Base-by-base conservation (phyloP, 2,329 filamentous ascomycete genomes). In the Cercospora sesami region DNA sequence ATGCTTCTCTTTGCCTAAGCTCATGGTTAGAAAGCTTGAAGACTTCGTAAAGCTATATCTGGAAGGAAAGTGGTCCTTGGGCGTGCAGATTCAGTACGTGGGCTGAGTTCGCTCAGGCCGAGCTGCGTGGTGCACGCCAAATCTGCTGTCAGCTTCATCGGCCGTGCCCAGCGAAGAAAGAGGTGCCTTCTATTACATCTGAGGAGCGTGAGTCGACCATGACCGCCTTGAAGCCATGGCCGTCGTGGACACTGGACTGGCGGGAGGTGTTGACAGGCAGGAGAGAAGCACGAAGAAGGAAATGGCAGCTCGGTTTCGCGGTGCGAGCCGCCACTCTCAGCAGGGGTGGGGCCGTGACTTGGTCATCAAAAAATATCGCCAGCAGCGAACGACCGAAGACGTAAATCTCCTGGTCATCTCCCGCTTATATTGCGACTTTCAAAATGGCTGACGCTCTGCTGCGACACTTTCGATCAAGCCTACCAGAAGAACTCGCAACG, bases 401-500 rank as follows among this genome's bases (percentile, higher is more conserved):
- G 55, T 9, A 0, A 36, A 36, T 6, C 4, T n/a, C 4, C n/a
- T 33, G n/a, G 28, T 10, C 2, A 18, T 33, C 2, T 2, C 9
- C n/a, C 8, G 6, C n/a, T 12, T 59, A 8, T 30, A 18, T 36
- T n/a, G 31, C 55, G n/a, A 10, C 5, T 18, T 31, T 9, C 65
- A 74, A 71, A 5, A 83, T 83, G 81, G 74, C 75, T 8, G 83
- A 84, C 68, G 73, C 80, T 16, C 72, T 84, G 7, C 59, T 83
- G 10, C 66, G 61, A n/a, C 80, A 80, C 71, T 76, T 84, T 23
- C 78, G 80, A 39, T 74, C 73, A 28, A 78, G 75, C 10, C 72
- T 84, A 57, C 81, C 82, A 0, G 76, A 79, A 8, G 82, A 84
- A 67, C 73, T 83, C 2, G 79, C 77, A 10, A 72, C 72, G 8